These are phyloP conservation scores for Colletotrichum acutatum DNA, from an alignment of 2,329 filamentous ascomycete genomes.

Conservation along the genomic window DNA sequence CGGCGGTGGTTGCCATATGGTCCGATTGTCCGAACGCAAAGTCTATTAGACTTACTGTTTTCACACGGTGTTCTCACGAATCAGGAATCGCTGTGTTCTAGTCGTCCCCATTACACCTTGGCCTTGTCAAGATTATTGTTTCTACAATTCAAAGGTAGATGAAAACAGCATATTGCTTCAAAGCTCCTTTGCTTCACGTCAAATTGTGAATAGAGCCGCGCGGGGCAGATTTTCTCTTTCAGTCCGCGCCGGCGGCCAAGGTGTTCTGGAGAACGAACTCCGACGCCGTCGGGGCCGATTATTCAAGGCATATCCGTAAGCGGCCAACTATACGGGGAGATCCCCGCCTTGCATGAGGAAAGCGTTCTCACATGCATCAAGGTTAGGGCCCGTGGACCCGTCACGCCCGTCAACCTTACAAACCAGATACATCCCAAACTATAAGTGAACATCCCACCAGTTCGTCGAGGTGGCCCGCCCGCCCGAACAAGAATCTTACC, in stretches of 20 bases:
- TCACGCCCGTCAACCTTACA: not conserved
- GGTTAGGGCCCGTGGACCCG: conserved; percentile 2
- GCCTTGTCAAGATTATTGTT: not conserved
- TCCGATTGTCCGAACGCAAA: not conserved
- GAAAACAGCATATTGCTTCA: not conserved
- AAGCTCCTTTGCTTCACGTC: too few species aligned
- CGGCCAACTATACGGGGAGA: not conserved
- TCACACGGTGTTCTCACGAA: not conserved
- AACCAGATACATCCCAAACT: not conserved
- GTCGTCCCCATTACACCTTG: not conserved
- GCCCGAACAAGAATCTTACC: too few species aligned
- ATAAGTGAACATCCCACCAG: not conserved
- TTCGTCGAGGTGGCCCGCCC: not conserved
- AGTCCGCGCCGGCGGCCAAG: not conserved
- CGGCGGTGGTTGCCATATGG: not conserved
- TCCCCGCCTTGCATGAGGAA: not conserved
- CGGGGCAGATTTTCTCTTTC: not conserved
- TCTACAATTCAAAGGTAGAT: not conserved
- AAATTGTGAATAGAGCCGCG: not conserved
- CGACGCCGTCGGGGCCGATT: not conserved
- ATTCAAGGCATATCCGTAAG: not conserved
- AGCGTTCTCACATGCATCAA: not conserved
- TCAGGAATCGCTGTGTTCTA: not conserved
- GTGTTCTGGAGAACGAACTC: not conserved
- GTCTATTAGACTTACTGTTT: not conserved